Base-by-base conservation (phyloP, 306 rosid genomes). In the Fragaria ananassa region DNA sequence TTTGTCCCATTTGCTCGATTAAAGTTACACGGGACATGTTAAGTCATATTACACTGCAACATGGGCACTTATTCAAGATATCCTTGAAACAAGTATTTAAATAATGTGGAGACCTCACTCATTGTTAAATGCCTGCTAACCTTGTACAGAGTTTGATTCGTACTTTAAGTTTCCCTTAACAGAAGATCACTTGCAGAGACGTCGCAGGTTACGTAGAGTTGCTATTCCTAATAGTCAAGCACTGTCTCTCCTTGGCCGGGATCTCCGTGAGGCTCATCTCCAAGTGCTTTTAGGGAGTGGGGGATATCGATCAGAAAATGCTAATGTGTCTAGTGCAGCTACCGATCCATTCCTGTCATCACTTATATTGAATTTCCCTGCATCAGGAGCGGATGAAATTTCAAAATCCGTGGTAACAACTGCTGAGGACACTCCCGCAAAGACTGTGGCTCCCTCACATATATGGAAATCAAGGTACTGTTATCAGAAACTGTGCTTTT, bases 191-290 rank as follows among this genome's bases (percentile, higher is more conserved):
- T 56, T 89, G 72, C 99, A 96, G 93, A 86, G 98, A 83, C 87
- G 93, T 50, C 92, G 93, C 81, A 91, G 97, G 80, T 83, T 91
- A 75, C 89, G 96, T 4, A 96, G 87, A 81, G 96, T 92, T 68
- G 93, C 93, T 21, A 73, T 91, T 78, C 99, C 99, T 18, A 92
- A 83, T 86, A 88, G 93, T 79, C 98, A 88, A 62, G 86, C 92
- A 6, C 69, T 88, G 56, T 86, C 92, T 51, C 91, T 96, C 25
- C 85, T 92, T 78, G 90, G 98, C 44, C 91, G 99, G 74, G 99
- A 96, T 85, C 97, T 96, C 80, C 97, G 98, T 8, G 99, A 96
- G 86, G 96, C 99, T 76, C 97, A 96, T 91, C 84, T 96, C 42
- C 99, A 96, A 87, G 93, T 81, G 75, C 98, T 96, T 81, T 85